phyloP scores from a whole-genome alignment of 768 basidiomycete genomes.

The Mrakia gelida region DNA sequence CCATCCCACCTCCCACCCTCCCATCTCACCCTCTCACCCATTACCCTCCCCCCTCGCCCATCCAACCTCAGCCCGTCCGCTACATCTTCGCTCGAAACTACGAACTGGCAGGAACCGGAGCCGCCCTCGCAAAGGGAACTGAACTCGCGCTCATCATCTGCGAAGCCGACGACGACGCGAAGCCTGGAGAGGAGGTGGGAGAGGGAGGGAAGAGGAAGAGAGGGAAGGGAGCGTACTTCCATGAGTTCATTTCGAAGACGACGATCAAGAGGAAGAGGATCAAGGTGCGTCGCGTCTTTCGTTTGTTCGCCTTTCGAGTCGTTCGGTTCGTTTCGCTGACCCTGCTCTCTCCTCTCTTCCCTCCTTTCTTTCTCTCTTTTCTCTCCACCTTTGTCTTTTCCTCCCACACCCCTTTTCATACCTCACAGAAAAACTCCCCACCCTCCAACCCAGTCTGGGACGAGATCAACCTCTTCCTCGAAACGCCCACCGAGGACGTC shows the following conservation, averaged over 20 bases:
- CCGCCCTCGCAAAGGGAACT: slow-evolving; percentile 12
- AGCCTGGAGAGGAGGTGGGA: not conserved
- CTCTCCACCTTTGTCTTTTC: not conserved
- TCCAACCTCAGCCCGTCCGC: not conserved
- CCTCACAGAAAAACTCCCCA: not conserved
- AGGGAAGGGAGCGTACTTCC: slow-evolving; percentile 16
- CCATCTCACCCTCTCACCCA: not conserved
- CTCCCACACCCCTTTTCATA: not conserved
- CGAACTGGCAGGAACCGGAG: slow-evolving; percentile 15
- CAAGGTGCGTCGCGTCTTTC: not conserved
- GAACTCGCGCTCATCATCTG: slow-evolving; percentile 28
- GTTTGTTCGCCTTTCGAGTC: not conserved
- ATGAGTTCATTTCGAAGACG: slow-evolving; percentile 19
- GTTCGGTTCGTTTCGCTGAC: too few species aligned
- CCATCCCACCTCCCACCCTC: not conserved
- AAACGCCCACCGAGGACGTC: not conserved
- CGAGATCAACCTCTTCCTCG: slow-evolving; percentile 1
- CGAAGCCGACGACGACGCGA: not conserved
- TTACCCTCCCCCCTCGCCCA: too few species aligned
- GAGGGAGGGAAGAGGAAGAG: slow-evolving; percentile 5
- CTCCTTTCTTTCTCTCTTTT: not conserved
- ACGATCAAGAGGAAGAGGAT: slow-evolving; percentile 17
- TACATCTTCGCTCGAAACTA: slow-evolving; percentile 23
- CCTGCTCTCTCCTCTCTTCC: not conserved
- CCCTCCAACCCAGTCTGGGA: slow-evolving; percentile 8